These are phyloP conservation scores for Candida taoyuanica DNA, from an alignment of 805 yeast species.

Conservation along the genomic window DNA sequence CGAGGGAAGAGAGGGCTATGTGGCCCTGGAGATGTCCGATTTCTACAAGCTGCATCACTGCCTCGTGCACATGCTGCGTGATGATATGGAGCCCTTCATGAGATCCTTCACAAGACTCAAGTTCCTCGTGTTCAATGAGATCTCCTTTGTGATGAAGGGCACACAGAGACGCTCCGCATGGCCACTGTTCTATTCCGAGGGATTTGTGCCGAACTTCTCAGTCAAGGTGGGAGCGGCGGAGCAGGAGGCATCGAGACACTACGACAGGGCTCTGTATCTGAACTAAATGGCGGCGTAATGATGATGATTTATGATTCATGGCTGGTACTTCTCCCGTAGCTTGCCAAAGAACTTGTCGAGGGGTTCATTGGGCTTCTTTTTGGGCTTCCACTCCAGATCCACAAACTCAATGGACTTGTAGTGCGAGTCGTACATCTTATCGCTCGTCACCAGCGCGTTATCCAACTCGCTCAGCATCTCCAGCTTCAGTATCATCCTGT, in stretches of 20 bases:
- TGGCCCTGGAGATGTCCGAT: conserved; percentile 29
- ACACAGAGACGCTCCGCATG: neutral
- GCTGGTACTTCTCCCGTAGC: neutral
- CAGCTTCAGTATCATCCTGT: conserved; percentile 19
- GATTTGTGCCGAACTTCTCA: conserved; percentile 9
- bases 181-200: conserved; percentile 21
- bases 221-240: conserved; percentile 2
- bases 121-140: conserved; percentile 33
- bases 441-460: conserved; percentile 14
- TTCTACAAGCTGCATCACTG: conserved; percentile 33
- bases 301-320: neutral
- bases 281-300: conserved; percentile 4
- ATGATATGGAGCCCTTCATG: conserved; percentile 33
- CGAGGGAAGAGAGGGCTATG: conserved; percentile 19
- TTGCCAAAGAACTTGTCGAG: neutral
- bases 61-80: conserved; percentile 33
- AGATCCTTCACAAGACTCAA: conserved; percentile 30
- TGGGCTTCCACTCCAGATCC: neutral
- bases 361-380: neutral
- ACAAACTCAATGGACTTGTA: conserved; percentile 3
- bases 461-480: conserved; percentile 21
- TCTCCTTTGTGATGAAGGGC: conserved; percentile 9
- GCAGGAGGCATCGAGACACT: neutral
- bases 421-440: conserved; percentile 17
- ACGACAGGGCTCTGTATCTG: conserved; percentile 5